Evolutionary conservation across 352 stramenopile genomes (phyloP), one percentile per base, ranked within the genome.

Genomic region (Phytophthora pseudosyringae): DNA sequence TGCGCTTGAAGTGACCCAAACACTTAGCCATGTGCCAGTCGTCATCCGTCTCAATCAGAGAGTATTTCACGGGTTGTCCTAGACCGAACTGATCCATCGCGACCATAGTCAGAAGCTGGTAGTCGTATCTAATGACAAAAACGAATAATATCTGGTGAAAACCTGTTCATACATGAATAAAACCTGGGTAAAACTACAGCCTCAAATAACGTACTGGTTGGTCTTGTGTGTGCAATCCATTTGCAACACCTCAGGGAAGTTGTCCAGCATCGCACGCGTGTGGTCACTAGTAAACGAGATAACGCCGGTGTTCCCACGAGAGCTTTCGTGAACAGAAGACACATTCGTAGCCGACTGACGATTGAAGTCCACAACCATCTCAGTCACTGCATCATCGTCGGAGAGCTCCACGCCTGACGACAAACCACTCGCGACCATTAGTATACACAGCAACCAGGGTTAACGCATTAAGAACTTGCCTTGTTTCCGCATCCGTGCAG

Each of bases 181-280:
- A 32, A 57, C 40, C 39, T 60, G 39, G 10, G 16, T 7, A 60
- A 26, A 40, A n/a, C 12, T n/a, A 40, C 4, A 21, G 21, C 21
- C 21, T 21, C 21, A 21, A 21, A 21, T 21, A 29, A 64, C 36
- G 43, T 15, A 55, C 49, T 59, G 9, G 25, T 59, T 66, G 3
- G 43, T 67, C n/a, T 68, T 35, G 21, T 65, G 57, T n/a, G 47
- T 65, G 16, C 45, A 57, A 28, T 51, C 56, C 36, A 64, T 53
- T 31, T 58, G 57, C 0, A 58, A 1, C 11, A 66, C 47, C 29
- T 66, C 39, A 0, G 13, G 57, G 13, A 64, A 56, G 6, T 10
- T 58, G 3, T 58, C 38, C 28, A 33, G 1, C 57, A 58, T 64
- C 1, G 40, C 39, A 4, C 58, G 29, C 58, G 53, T 59, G 7